Evolutionary conservation across 176 grass and related monocot genomes (phyloP).

Genomic region (Ananas comosus): DNA sequence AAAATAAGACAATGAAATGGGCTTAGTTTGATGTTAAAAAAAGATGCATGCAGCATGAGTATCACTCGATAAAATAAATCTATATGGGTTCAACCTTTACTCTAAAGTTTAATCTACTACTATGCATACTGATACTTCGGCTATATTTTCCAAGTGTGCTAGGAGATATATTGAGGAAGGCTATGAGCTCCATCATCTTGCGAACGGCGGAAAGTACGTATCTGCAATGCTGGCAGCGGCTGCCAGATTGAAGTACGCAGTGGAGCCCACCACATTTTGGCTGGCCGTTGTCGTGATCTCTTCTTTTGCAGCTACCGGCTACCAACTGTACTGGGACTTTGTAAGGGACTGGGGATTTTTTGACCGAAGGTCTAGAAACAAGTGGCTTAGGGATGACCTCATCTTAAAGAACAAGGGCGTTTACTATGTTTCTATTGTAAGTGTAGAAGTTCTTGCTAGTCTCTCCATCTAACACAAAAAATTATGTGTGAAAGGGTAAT

Average conservation of each 20-base stretch:
- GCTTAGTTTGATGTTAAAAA: too few relatives aligned
- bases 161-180: conserved; percentile 95
- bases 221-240: conserved; percentile 89
- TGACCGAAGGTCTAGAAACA: conserved; percentile 43
- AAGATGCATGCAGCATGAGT: too few relatives aligned
- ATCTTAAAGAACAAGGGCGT: conserved; percentile 66
- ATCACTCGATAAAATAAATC: too few relatives aligned
- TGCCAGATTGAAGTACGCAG: conserved; percentile 53
- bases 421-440: conserved; percentile 82
- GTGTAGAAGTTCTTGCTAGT: neutral
- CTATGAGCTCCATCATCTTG: conserved; percentile 61
- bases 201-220: conserved; percentile 77
- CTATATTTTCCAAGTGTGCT: conserved; percentile 36
- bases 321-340: conserved; percentile 98
- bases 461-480: neutral
- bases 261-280: conserved; percentile 51
- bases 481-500: neutral
- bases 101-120: neutral
- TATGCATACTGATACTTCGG: neutral
- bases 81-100: too few relatives aligned
- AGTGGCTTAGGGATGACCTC: conserved; percentile 62
- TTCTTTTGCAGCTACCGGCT: conserved; percentile 54
- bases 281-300: conserved; percentile 48
- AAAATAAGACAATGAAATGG: too few relatives aligned
- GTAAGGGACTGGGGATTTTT: conserved; percentile 89